phyloP scores from a whole-genome alignment of 2,329 filamentous ascomycete species.

The Aspergillus versicolor region DNA sequence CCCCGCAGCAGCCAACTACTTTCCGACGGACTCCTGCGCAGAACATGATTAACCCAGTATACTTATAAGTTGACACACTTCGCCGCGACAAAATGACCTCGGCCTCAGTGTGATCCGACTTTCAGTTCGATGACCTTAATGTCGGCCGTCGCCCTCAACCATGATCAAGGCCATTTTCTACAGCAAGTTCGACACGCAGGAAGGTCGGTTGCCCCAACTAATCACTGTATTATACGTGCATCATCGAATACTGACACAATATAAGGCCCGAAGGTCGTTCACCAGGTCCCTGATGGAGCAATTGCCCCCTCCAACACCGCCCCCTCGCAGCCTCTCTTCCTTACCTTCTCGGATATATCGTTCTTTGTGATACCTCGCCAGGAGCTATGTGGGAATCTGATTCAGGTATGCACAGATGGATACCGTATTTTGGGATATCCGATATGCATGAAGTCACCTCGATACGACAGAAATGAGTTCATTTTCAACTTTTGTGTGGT shows the following conservation, averaged over 20 bases:
- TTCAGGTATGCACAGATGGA: conserved; percentile 69
- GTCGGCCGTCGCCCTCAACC: conserved; percentile 20
- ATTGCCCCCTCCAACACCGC: conserved; percentile 51
- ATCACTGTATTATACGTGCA: neutral
- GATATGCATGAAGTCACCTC: conserved; percentile 77
- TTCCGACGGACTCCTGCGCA: neutral
- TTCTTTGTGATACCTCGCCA: conserved; percentile 94
- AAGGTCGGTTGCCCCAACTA: conserved; percentile 37
- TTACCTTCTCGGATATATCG: conserved; percentile 82
- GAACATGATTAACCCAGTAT: neutral
- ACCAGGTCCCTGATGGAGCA: conserved; percentile 63
- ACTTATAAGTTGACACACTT: neutral
- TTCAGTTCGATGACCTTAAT: neutral
- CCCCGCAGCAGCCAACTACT: neutral
- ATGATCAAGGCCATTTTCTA: conserved; percentile 68
- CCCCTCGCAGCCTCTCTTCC: conserved; percentile 60
- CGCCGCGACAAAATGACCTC: neutral
- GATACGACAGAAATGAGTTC: conserved; percentile 90
- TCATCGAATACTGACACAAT: conserved; percentile 1
- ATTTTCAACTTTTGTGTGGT: conserved; percentile 97
- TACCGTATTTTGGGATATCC: conserved; percentile 85
- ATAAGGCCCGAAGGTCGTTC: conserved; percentile 61
- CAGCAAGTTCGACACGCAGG: conserved; percentile 63
- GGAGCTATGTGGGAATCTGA: conserved; percentile 88
- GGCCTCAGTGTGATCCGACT: neutral